Conservation (phyloP, 1,284 basidiomycete species). For the Meira nashicola region DNA sequence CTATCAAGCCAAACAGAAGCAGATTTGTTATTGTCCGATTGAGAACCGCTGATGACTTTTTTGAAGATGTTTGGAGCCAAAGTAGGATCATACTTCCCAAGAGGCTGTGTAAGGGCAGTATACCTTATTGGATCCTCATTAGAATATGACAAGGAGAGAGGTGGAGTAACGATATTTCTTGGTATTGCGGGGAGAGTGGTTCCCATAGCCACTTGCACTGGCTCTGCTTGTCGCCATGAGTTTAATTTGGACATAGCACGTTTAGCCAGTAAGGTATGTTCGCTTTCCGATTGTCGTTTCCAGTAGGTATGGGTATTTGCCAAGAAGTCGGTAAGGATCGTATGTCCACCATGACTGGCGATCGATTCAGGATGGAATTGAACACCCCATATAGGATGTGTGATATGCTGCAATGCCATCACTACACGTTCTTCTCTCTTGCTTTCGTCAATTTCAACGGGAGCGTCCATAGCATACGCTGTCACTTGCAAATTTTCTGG, state of each 20-base stretch:
- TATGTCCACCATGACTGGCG: constrained; percentile 29
- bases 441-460: neutral
- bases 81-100: neutral
- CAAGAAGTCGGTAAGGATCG: constrained; percentile 43
- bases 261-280: too few relatives aligned
- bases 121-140: neutral
- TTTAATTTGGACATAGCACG: neutral
- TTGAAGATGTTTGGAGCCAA: neutral
- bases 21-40: neutral
- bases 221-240: neutral
- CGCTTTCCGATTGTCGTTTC: constrained; percentile 6
- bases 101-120: neutral
- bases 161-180: too few relatives aligned
- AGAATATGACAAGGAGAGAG: too few relatives aligned
- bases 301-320: constrained; percentile 26
- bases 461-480: constrained; percentile 42
- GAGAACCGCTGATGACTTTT: neutral
- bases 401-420: constrained; percentile 43
- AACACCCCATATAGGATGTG: constrained; percentile 74
- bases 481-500: constrained; percentile 56
- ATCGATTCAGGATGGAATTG: constrained; percentile 80
- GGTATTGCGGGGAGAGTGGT: neutral
- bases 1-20: constrained; percentile 23
- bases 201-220: neutral
- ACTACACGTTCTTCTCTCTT: constrained; percentile 20